Evolutionary conservation across 1,139 yeast genomes (phyloP), one percentile per base, ranked within the genome.

Genomic region (Yamadazyma oceani): DNA sequence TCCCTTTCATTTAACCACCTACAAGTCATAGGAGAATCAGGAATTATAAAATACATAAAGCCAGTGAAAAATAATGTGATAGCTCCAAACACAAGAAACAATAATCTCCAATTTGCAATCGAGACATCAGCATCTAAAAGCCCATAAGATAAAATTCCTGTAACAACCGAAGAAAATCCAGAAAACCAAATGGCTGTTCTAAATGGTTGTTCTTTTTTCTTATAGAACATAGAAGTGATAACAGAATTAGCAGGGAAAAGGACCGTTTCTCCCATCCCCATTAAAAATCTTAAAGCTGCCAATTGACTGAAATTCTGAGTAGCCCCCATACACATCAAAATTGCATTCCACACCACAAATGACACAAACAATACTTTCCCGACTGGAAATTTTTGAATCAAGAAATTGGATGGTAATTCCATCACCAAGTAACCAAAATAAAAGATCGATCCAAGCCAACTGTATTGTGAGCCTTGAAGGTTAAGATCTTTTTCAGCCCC

Each of bases 401-500:
- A 17, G 17, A 35, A 33, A 32, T 43, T 42, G 13, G 50, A 45
- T 10, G 50, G 51, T 10, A 39, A 38, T 29, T 45, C 50, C 36
- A 40, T 42, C 13, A 39, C 31, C 31, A 52, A 38, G 26, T 43
- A 50, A 2, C 55, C 56, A 38, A 53, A 47, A 32, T 48, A 53
- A 39, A 52, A 48, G 28, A 49, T 45, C 5, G 51, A 41, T 3
- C 50, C 49, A n/a, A 51, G 28, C 55, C 55, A 52, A 5, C 49
- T 39, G 34, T 51, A 53, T 31, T 53, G 43, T 14, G 41, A 30
- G 2, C 60, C 60, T 13, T 35, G 42, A 34, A 52, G 39, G 37
- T 41, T 55, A 26, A 43, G 9, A n/a, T 35, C 32, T 14, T 40
- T 53, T 35, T 49, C 53, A 44, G 61, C 60, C 3, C 70, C 74